phyloP scores from a whole-genome alignment of 768 basidiomycete species.

The Phylloporus sp. region DNA sequence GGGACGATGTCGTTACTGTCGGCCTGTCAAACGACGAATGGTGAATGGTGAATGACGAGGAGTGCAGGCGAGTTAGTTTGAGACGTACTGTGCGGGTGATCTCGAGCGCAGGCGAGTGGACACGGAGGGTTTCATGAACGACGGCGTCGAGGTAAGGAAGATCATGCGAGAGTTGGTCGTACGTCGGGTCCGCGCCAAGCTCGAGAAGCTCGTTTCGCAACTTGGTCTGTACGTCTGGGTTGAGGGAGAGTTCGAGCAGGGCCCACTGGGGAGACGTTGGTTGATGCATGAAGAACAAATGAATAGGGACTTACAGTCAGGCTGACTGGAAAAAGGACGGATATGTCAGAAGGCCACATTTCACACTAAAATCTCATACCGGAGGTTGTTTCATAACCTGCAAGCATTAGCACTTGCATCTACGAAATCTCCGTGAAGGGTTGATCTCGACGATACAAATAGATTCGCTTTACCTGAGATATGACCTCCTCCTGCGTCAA shows the following conservation, averaged over 20 bases:
- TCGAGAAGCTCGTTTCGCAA: conserved; percentile 46
- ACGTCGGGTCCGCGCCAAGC: conserved; percentile 36
- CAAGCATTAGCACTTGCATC: conserved; percentile 16
- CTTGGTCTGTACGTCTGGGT: conserved; percentile 43
- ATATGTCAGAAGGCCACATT: too few species aligned
- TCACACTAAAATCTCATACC: conserved; percentile 3
- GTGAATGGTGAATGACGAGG: conserved; percentile 21
- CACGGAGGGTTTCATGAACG: conserved; percentile 39
- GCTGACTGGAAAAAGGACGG: conserved; percentile 16
- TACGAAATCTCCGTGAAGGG: background rate
- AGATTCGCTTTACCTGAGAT: conserved; percentile 16
- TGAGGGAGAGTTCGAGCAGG: conserved; percentile 46
- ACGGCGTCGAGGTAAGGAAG: conserved; percentile 42
- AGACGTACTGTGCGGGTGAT: background rate
- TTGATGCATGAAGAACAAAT: background rate
- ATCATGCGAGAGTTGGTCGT: background rate
- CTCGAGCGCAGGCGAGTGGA: conserved; percentile 29
- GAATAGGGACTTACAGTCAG: conserved; percentile 4
- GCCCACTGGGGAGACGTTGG: conserved; percentile 43
- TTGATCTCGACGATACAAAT: too few species aligned
- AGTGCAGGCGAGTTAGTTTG: too few species aligned
- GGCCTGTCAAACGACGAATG: too few species aligned
- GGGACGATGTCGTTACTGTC: conserved; percentile 54
- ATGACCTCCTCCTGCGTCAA: conserved; percentile 27
- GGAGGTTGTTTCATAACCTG: conserved; percentile 22